Evolutionary conservation across 306 rosid genomes (phyloP), one percentile per base, ranked within the genome.

Genomic region (Chamaecrista fasciculata): DNA sequence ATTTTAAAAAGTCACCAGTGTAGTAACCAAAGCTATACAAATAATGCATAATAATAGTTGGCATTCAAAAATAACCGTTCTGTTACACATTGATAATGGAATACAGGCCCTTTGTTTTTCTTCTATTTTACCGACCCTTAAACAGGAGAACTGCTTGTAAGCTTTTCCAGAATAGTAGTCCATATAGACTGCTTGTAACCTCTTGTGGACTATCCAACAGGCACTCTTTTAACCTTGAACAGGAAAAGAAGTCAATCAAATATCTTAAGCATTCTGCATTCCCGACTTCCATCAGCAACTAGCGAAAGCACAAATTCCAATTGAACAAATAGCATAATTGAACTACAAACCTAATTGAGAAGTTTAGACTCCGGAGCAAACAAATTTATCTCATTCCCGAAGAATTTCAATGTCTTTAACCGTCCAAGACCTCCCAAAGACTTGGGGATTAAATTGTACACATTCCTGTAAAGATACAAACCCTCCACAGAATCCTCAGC

Each of bases 371-470:
- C 99, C 0, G 91, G 73, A 0, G 91, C 84, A 52, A 95, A 91
- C 67, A 95, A 78, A 71, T 89, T 89, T 42, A 95, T 84, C 80
- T 91, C 99, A 9, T 95, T 95, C 4, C 96, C 99, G 3, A 95
- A 95, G 73, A 91, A 95, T 78, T 91, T 91, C 81, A 95, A 51
- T 70, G 86, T 87, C 79, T 76, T 83, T 95, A 95, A 73, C 40
- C 86, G 75, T 20, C 74, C 58, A 10, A 80, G 65, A 2, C 70
- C 53, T 4, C 86, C 87, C 5, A 91, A 72, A 20, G 88, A 83
- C 72, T 87, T 87, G 0, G 99, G 99, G 52, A 95, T 86, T 71
- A 95, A 83, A 64, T 82, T 95, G 67, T 85, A 91, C 60, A 74
- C 89, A 19, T 95, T 95, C 74, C 81, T 86, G 40, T 91, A 95